Evolutionary conservation across 352 stramenopile species (phyloP), one percentile per base, ranked within the genome.

Genomic region (Phytopythium ostracodes): DNA sequence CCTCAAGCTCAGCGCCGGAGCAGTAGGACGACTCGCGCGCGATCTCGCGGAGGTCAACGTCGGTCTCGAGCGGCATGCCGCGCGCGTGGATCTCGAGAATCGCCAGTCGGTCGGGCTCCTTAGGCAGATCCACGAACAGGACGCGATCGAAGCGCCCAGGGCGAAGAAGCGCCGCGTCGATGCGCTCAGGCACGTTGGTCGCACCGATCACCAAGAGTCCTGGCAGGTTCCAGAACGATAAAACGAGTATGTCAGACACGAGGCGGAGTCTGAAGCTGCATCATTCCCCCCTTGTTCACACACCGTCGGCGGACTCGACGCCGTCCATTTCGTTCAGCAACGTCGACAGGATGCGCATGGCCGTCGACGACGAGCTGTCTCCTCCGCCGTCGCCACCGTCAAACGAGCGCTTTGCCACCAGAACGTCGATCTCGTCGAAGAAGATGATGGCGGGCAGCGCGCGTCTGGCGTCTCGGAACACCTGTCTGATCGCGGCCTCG

Each of bases 251-350:
- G 27, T 62, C 7, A 55, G n/a, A 47, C 4, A 17, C 42, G 22
- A 49, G 42, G 7, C n/a, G n/a, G 42, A 49, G 1, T 22, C 4
- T 6, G 22, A 12, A 52, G 17, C 20, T 0, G 17, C 12, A 40
- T 25, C 20, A 10, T 49, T 27, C 4, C 10, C n/a, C n/a, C n/a
- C n/a, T n/a, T 18, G 43, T 7, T 18, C 29, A 29, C 49, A 14
- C 58, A 79, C 86, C 97, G 64, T 98, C 96, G 2, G 92, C 81
- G 22, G 87, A 90, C 62, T 98, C 95, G 38, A 99, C 94, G 36
- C 96, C 97, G 68, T 99, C 96, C 86, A 99, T 99, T 70, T 99
- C 96, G 50, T 97, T 98, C 18, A 99, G 77, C 71, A 99, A 89
- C 51, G 97, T 98, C 42, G 98, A 98, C 54, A 99, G 92, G 27